These are phyloP conservation scores for Heterobasidion parviporum DNA, from an alignment of 1,284 basidiomycete species.

Conservation along the genomic window DNA sequence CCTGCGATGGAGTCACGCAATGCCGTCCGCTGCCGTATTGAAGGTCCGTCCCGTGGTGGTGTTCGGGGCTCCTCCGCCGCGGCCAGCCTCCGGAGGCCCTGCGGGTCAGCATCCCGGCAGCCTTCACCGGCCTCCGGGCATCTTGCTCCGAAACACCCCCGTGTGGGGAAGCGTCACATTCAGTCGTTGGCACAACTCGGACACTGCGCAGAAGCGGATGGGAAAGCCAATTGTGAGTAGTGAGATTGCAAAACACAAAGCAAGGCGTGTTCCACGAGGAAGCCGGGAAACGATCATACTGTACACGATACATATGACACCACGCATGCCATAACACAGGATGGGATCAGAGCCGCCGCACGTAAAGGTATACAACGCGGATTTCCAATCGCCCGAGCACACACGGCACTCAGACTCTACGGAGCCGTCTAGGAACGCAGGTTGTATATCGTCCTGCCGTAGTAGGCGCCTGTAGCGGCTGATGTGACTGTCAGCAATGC, in stretches of 20 bases:
- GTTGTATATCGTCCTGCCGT: conserved; percentile 55
- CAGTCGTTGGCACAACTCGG: too few species aligned
- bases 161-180: too few species aligned
- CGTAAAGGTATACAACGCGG: background rate
- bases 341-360: background rate
- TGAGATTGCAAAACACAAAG: background rate
- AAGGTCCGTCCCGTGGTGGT: too few species aligned
- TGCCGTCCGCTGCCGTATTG: too few species aligned
- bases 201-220: too few species aligned
- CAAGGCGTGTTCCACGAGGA: background rate
- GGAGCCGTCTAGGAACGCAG: conserved; percentile 15
- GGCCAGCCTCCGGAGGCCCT: too few species aligned
- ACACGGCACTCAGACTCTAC: background rate
- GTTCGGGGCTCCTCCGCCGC: too few species aligned
- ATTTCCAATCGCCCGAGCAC: background rate
- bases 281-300: background rate
- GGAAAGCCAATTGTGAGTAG: too few species aligned
- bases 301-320: background rate
- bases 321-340: background rate
- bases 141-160: too few species aligned
- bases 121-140: too few species aligned
- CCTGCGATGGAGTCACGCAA: too few species aligned
- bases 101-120: too few species aligned
- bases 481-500: conserved; percentile 58
- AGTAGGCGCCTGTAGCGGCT: conserved; percentile 57